Evolutionary conservation across 441 rosid species (phyloP), one percentile per base, ranked within the genome.

Genomic region (Raphanus hybrid): DNA sequence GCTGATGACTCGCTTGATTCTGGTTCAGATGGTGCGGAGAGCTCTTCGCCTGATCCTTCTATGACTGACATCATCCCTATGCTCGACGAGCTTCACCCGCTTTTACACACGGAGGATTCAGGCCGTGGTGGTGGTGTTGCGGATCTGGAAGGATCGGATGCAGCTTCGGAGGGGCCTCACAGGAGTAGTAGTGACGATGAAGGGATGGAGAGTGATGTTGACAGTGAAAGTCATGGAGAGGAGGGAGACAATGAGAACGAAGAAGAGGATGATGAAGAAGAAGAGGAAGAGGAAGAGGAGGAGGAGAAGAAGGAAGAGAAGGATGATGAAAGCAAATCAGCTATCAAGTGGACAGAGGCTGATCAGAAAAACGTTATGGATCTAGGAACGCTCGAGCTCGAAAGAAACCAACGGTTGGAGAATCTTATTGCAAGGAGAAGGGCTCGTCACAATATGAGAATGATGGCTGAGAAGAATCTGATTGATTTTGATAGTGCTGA

Each of bases 161-260:
- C 61, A 1, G 61, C 61, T 18, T 57, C n/a, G 0, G 61, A 57
- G 3, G 61, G 61, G 61, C 61, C 61, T 1, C 61, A 57, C 9
- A 57, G 27, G 61, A 57, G 61, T 57, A 57, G 61, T 57, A 57
- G 61, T 0, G 61, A 57, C 2, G 58, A 52, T 8, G 61, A 57
- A 57, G 61, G 61, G 5, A 57, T 57, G 61, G 61, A 57, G 61
- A 18, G 27, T 57, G 61, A 57, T 57, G 61, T 57, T 57, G 61
- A 57, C 61, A 57, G 61, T 3, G 29, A 57, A 8, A 57, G 61
- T 18, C 11, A 57, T 57, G 61, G 61, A 57, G 61, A 57, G 0
- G 61, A 57, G 6, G 61, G 61, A 8, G 61, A 57, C 2, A 57
- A 57, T 0, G 61, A 57, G 61, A 57, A 57, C 29, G 61, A 57